These are phyloP conservation scores for Cajanus cajan DNA, from an alignment of 306 rosid species.

Conservation along the genomic window DNA sequence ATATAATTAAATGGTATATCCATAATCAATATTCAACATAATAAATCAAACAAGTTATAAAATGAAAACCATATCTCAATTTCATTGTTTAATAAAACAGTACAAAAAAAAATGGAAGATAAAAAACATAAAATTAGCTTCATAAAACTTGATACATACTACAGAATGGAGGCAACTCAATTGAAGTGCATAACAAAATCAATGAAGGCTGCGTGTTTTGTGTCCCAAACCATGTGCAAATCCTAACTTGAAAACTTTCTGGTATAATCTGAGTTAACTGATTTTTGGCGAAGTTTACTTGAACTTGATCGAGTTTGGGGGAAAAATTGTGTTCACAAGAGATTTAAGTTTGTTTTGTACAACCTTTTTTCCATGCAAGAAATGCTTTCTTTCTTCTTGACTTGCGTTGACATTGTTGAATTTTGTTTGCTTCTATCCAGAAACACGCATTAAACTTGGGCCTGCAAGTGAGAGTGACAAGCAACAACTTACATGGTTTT, in stretches of 20 bases:
- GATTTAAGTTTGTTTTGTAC: not conserved
- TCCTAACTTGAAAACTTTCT: not conserved
- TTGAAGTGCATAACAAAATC: not conserved
- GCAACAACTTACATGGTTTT: conserved; percentile 83
- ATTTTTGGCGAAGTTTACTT: conserved; percentile 4
- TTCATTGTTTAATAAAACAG: not conserved
- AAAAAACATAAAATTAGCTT: not conserved
- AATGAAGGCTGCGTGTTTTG: conserved; percentile 15
- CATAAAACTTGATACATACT: not conserved
- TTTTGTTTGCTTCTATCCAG: conserved; percentile 46
- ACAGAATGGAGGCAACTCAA: conserved; percentile 5
- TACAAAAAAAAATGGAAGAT: not conserved
- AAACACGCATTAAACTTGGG: conserved; percentile 78
- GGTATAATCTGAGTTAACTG: not conserved
- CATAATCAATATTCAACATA: not conserved
- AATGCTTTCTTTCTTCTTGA: conserved; percentile 15
- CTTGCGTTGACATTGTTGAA: conserved; percentile 28
- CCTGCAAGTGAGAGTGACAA: conserved; percentile 71
- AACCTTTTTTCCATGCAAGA: conserved; percentile 12
- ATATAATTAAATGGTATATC: not conserved
- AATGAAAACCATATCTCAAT: not conserved
- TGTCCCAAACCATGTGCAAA: not conserved
- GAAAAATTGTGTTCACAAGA: not conserved
- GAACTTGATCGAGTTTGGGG: not conserved
- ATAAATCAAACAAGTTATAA: conserved; percentile 20